phyloP scores from a whole-genome alignment of 2,329 filamentous ascomycete species.

The Colletotrichum sp. region DNA sequence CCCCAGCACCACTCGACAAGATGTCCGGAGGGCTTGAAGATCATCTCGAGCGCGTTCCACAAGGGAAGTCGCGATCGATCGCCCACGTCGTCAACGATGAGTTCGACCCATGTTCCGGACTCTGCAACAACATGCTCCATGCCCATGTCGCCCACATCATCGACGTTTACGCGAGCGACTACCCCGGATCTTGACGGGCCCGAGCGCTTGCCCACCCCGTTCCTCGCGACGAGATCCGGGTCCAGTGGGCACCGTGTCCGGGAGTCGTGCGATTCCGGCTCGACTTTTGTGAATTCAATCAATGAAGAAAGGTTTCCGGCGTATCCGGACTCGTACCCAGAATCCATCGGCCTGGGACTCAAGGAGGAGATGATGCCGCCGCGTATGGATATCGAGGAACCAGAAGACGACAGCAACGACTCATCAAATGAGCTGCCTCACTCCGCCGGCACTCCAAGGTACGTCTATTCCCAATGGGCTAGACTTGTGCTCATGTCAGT shows the following conservation, averaged over 20 bases:
- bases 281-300: constrained; percentile 34
- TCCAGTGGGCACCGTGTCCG: constrained; percentile 10
- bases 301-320: constrained; percentile 14
- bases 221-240: background rate
- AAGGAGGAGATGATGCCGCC: constrained; percentile 33
- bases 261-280: constrained; percentile 38
- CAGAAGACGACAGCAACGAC: constrained; percentile 4
- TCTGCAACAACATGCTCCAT: constrained; percentile 42
- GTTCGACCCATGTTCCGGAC: constrained; percentile 41
- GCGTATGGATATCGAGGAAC: constrained; percentile 28
- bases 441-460: constrained; percentile 14
- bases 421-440: background rate
- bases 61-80: constrained; percentile 29
- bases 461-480: background rate
- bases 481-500: background rate
- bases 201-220: constrained; percentile 12
- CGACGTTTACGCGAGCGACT: constrained; percentile 22
- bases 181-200: constrained; percentile 20
- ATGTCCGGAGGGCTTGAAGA: constrained; percentile 20
- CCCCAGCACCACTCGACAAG: background rate
- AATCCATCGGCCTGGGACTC: background rate
- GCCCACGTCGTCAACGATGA: constrained; percentile 40
- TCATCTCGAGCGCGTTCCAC: constrained; percentile 8
- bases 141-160: constrained; percentile 24
- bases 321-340: constrained; percentile 1